Evolutionary conservation across 805 yeast genomes (phyloP).

Genomic region (Metschnikowia lunata): DNA sequence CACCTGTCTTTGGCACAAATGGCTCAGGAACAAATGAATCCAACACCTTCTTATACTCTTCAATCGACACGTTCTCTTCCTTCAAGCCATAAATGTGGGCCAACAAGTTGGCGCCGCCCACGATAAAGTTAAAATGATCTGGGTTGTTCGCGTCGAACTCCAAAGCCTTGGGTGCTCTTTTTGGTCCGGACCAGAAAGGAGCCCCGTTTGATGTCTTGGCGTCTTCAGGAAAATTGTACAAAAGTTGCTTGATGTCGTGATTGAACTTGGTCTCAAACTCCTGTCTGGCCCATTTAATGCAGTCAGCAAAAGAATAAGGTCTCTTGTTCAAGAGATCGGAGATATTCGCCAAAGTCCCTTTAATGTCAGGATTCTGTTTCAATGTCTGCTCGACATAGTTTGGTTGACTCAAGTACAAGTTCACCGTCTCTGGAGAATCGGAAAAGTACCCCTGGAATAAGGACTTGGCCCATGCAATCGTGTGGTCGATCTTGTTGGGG

Average conservation of each 20-base stretch:
- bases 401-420: constrained; percentile 84
- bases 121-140: constrained; percentile 78
- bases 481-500: constrained; percentile 97
- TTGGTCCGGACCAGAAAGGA: constrained; percentile 97
- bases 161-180: constrained; percentile 91
- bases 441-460: constrained; percentile 87
- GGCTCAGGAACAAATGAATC: constrained; percentile 41
- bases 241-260: constrained; percentile 82
- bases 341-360: constrained; percentile 79
- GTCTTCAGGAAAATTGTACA: constrained; percentile 93
- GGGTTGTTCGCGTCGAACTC: constrained; percentile 67
- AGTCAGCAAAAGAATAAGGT: constrained; percentile 88
- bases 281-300: constrained; percentile 90
- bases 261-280: constrained; percentile 83
- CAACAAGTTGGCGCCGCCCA: constrained; percentile 85
- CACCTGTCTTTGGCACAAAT: constrained; percentile 69
- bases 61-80: constrained; percentile 58
- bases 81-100: constrained; percentile 88
- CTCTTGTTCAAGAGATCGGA: constrained; percentile 69
- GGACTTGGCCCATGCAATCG: constrained; percentile 98
- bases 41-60: constrained; percentile 53
- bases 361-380: constrained; percentile 89
- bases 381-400: constrained; percentile 86
- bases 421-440: constrained; percentile 91
- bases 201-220: constrained; percentile 86